Evolutionary conservation across 108 stramenopile genomes (phyloP), one percentile per base, ranked within the genome.

Genomic region (Halocafeteria seosinensis): DNA sequence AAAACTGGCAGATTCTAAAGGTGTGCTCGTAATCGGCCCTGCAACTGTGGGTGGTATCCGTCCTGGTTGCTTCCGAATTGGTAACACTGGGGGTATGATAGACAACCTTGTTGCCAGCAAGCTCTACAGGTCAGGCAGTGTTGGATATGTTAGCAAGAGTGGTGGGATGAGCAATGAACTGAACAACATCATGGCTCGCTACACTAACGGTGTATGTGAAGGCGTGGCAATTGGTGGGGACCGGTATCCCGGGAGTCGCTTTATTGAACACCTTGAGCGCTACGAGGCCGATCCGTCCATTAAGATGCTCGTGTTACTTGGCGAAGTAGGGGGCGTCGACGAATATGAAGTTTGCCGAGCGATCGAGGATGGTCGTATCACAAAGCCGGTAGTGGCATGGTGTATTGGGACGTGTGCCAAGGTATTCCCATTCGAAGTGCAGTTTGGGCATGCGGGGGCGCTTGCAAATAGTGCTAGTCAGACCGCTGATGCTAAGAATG

Each of bases 81-180:
- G 89, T 13, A 90, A 90, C 68, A 90, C 89, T 42, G 89, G 87
- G 9, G 89, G 89, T n/a, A 90, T 90, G 89, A 72, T 90, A 4
- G 89, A 90, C 68, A 90, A 90, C 72, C 87, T 90, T 63, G 84
- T 87, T 38, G 82, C 86, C 79, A 81, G 78, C 55, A 90, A 90
- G 75, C 71, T 90, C 12, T 81, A 85, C 42, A 73, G 85, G 25
- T 79, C 85, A 23, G 88, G 84, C 6, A 82, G 80, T 3, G 89
- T 90, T 32, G 85, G 84, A 4, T 90, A 90, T 67, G 89, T 90
- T n/a, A 84, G 83, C 30, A 85, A 86, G 79, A 81, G 78, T 36
- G 89, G 89, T 25, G 87, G 89, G 36, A 84, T 90, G 81, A 84
- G 83, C 33, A 90, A 90, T 64, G 89, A 90, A 67, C 71, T 90